Percentiles rank a stretch among this genome's conserved stretches.
phyloP scores from a whole-genome alignment of 2,329 filamentous ascomycete genomes.

The Clarireedia paspali region DNA sequence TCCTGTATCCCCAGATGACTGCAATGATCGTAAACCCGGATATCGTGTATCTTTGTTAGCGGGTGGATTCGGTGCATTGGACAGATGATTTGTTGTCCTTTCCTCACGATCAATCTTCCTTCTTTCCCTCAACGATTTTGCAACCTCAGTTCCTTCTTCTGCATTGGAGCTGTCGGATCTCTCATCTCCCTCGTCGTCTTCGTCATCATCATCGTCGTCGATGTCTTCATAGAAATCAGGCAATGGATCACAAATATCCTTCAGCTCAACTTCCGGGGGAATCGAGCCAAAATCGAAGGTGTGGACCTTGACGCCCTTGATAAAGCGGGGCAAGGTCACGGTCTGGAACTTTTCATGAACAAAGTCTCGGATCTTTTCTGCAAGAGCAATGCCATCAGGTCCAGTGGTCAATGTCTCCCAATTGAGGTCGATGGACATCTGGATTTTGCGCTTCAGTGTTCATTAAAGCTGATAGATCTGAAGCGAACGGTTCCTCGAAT shows the following conservation, averaged over 20 bases:
- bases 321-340: conserved; percentile 85
- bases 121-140: conserved; percentile 28
- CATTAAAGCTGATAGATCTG: not conserved
- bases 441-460: not conserved
- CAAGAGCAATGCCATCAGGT: conserved; percentile 76
- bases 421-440: conserved; percentile 96
- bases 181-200: conserved; percentile 39
- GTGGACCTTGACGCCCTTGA: conserved; percentile 91
- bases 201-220: conserved; percentile 55
- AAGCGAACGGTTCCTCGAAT: not conserved
- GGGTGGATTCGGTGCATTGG: conserved; percentile 17
- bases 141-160: conserved; percentile 11
- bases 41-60: conserved; percentile 36
- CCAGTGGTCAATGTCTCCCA: conserved; percentile 91
- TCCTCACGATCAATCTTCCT: conserved; percentile 30
- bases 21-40: conserved; percentile 25
- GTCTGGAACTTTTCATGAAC: conserved; percentile 95
- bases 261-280: conserved; percentile 79
- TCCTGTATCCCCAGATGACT: conserved; percentile 37
- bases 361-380: conserved; percentile 82
- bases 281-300: conserved; percentile 86
- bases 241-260: conserved; percentile 92
- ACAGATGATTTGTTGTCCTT: conserved; percentile 26
- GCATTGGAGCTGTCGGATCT: conserved; percentile 13
- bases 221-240: conserved; percentile 93